These are phyloP conservation scores for Nothophoma quercina DNA, from an alignment of 2,329 filamentous ascomycete genomes.

Conservation along the genomic window DNA sequence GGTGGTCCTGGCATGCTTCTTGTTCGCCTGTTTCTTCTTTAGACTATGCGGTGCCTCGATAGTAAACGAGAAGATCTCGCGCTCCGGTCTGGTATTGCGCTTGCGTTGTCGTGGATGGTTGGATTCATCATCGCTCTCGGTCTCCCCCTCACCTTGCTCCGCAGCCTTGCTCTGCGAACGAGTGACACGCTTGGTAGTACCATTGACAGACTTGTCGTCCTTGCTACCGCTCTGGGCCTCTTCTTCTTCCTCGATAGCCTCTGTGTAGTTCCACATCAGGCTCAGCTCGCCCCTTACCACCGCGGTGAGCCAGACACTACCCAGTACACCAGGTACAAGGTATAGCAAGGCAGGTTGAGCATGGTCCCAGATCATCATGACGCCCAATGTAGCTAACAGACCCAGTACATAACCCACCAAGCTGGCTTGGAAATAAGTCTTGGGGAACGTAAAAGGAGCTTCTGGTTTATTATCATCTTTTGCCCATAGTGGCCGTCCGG, in stretches of 20 bases:
- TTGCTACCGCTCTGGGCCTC: slow-evolving; percentile 20
- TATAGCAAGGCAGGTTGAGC: slow-evolving; percentile 92
- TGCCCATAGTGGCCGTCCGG: slow-evolving; percentile 37
- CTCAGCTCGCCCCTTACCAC: slow-evolving; percentile 73
- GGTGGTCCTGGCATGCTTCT: slow-evolving; percentile 11
- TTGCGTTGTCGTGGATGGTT: slow-evolving; percentile 20
- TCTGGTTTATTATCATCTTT: slow-evolving; percentile 24
- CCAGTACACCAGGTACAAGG: slow-evolving; percentile 84
- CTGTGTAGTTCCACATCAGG: slow-evolving; percentile 83
- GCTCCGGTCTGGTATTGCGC: slow-evolving; percentile 27
- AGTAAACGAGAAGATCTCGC: slow-evolving; percentile 47
- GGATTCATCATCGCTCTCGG: slow-evolving; percentile 16
- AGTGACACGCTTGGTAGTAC: slow-evolving; percentile 9
- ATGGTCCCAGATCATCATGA: slow-evolving; percentile 79
- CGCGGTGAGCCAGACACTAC: slow-evolving; percentile 77
- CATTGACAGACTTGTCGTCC: slow-evolving; percentile 3
- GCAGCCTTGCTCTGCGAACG: slow-evolving; percentile 22
- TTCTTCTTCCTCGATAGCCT: slow-evolving; percentile 59
- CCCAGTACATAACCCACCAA: slow-evolving; percentile 79
- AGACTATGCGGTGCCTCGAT: slow-evolving; percentile 43
- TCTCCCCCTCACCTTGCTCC: slow-evolving; percentile 4
- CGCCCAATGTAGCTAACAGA: slow-evolving; percentile 77
- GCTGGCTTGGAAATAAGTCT: slow-evolving; percentile 84
- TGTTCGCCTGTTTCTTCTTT: slow-evolving; percentile 19
- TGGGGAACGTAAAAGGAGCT: slow-evolving; percentile 67